A percentile compares a stretch with the other conserved stretches of the same genome.
Evolutionary conservation across 495 filamentous ascomycete species (phyloP).

Genomic region (Hypomontagnella submonticulosa): DNA sequence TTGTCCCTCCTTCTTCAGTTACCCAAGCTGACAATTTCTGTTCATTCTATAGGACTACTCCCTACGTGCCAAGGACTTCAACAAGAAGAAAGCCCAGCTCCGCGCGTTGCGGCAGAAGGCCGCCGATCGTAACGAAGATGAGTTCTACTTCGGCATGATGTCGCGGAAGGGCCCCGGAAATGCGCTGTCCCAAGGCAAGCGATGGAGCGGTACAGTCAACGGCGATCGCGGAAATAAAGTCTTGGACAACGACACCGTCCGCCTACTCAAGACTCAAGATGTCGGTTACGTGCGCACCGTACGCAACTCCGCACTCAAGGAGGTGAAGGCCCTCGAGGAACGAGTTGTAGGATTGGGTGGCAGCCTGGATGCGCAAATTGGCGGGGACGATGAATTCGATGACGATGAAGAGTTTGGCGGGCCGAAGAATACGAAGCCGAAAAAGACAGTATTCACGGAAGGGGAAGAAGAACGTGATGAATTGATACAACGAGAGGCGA

Average conservation of each 20-base stretch:
- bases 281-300: conserved; percentile 81
- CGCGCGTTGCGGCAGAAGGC: conserved; percentile 83
- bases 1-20: conserved; percentile 31
- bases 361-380: conserved; percentile 38
- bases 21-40: conserved; percentile 17
- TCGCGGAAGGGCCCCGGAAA: conserved; percentile 57
- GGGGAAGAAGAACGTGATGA: conserved; percentile 27
- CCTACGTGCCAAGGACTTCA: conserved; percentile 88
- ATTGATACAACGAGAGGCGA: conserved; percentile 7
- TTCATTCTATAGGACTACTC: conserved; percentile 78
- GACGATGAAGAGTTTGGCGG: conserved; percentile 39
- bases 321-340: conserved; percentile 57
- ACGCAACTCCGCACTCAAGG: conserved; percentile 62
- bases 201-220: conserved; percentile 63
- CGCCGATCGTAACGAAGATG: conserved; percentile 87
- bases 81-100: conserved; percentile 82
- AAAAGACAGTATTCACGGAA: conserved; percentile 60
- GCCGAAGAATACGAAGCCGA: conserved; percentile 39
- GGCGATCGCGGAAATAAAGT: conserved; percentile 71
- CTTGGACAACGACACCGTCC: conserved; percentile 75
- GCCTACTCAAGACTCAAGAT: conserved; percentile 96
- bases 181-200: conserved; percentile 48
- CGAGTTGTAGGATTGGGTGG: conserved; percentile 54
- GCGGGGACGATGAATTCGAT: conserved; percentile 45
- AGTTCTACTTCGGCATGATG: conserved; percentile 93